Percentiles rank a stretch among this genome's conserved stretches.
These are phyloP conservation scores for Talaromyces marneffei DNA, from an alignment of 2,329 filamentous ascomycete species.

Conservation along the genomic window DNA sequence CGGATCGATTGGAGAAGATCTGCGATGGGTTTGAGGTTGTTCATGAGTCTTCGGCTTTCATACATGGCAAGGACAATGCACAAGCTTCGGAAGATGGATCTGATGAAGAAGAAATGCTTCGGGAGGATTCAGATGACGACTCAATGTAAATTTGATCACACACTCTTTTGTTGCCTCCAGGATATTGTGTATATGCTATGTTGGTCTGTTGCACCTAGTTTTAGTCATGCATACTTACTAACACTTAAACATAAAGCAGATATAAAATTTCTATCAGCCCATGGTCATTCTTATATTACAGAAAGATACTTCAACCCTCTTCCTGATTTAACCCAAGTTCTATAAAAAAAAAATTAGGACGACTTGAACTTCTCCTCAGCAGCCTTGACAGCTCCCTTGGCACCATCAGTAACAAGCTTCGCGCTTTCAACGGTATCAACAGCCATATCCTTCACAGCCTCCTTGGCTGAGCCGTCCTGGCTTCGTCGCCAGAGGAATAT, in stretches of 20 bases:
- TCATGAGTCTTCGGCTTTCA: not conserved
- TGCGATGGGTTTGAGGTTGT: not conserved
- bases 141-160: not conserved
- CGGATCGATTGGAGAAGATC: not conserved
- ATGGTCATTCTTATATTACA: not conserved
- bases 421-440: constrained; percentile 7
- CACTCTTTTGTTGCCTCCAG: not conserved
- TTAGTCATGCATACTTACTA: not conserved
- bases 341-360: constrained; percentile 1
- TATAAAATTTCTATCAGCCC: not conserved
- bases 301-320: not conserved
- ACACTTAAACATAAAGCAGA: not conserved
- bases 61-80: not conserved
- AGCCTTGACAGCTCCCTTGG: constrained; percentile 5
- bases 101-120: not conserved
- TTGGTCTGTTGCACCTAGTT: not conserved
- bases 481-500: constrained; percentile 60
- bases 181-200: not conserved
- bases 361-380: constrained; percentile 12
- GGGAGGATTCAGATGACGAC: not conserved
- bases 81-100: not conserved
- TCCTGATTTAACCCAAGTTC: not conserved
- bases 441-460: constrained; percentile 35
- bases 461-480: constrained; percentile 46
- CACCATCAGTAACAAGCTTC: constrained; percentile 2